Conservation (phyloP, 2,329 filamentous ascomycete genomes). For the Graphilbum fragrans region DNA sequence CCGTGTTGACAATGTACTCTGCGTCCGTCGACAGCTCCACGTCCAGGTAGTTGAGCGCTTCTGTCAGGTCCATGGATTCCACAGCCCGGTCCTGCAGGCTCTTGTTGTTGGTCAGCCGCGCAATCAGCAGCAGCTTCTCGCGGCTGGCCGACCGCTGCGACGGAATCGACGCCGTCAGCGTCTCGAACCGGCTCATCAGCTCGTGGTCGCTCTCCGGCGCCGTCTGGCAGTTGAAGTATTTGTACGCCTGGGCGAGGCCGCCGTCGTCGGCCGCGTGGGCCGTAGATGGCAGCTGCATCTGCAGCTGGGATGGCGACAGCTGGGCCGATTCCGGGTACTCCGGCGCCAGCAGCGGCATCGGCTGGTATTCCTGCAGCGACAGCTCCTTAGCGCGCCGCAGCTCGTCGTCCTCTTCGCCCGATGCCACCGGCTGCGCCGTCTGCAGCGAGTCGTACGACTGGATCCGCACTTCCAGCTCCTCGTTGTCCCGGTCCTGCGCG, state of each 20-base stretch:
- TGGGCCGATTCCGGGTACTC: background rate
- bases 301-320: background rate
- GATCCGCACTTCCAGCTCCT: constrained; percentile 10
- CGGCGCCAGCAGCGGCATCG: background rate
- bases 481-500: constrained; percentile 11
- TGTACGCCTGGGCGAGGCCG: constrained; percentile 11
- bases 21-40: constrained; percentile 20
- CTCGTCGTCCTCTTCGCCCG: constrained; percentile 7
- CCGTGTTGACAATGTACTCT: constrained; percentile 18
- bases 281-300: background rate
- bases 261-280: background rate
- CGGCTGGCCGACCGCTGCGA: constrained; percentile 15
- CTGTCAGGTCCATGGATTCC: constrained; percentile 16
- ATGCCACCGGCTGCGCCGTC: constrained; percentile 2
- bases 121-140: constrained; percentile 16
- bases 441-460: constrained; percentile 9
- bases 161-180: constrained; percentile 12
- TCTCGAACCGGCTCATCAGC: constrained; percentile 13
- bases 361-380: constrained; percentile 7
- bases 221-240: constrained; percentile 12
- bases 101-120: constrained; percentile 12
- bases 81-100: constrained; percentile 8
- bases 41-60: constrained; percentile 26
- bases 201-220: constrained; percentile 8
- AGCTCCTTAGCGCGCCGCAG: constrained; percentile 10